Evolutionary conservation across 2,329 filamentous ascomycete species (phyloP).

Genomic region (Fusarium falciforme): DNA sequence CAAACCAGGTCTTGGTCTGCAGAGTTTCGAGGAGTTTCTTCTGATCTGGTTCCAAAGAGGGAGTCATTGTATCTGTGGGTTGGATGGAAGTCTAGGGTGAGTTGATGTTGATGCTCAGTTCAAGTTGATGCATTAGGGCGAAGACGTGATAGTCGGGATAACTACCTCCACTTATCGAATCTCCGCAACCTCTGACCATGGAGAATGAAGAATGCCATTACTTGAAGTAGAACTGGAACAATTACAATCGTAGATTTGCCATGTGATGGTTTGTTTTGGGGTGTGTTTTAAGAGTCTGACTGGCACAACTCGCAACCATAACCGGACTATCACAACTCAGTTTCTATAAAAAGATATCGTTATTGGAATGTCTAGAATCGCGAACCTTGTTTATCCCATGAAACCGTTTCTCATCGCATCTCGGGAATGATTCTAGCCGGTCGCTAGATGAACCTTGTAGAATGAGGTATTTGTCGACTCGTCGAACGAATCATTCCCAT

Average conservation of each 20-base stretch:
- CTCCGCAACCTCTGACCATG: neutral
- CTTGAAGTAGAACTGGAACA: too few relatives aligned
- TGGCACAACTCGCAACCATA: neutral
- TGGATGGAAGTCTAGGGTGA: neutral
- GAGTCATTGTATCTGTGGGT: neutral
- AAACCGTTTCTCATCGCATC: neutral
- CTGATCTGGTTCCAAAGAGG: fast-evolving
- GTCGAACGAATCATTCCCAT: neutral
- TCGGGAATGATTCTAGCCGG: neutral
- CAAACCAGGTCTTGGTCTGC: conserved; percentile 50
- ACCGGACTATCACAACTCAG: neutral
- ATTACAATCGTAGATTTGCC: fast-evolving
- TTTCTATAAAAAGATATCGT: neutral
- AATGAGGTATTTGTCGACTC: neutral
- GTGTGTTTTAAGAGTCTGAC: neutral
- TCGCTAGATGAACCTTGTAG: neutral
- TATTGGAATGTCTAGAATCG: neutral
- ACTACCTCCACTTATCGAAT: neutral
- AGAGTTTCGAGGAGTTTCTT: neutral
- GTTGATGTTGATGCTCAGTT: neutral
- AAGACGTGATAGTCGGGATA: neutral
- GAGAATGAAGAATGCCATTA: neutral
- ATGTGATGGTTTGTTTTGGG: neutral
- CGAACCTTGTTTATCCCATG: neutral
- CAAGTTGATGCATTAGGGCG: neutral